A percentile compares a stretch with the other conserved stretches of the same genome.
These are phyloP conservation scores for Lolium rigidum DNA, from an alignment of 176 grass and related monocot species.

Conservation along the genomic window DNA sequence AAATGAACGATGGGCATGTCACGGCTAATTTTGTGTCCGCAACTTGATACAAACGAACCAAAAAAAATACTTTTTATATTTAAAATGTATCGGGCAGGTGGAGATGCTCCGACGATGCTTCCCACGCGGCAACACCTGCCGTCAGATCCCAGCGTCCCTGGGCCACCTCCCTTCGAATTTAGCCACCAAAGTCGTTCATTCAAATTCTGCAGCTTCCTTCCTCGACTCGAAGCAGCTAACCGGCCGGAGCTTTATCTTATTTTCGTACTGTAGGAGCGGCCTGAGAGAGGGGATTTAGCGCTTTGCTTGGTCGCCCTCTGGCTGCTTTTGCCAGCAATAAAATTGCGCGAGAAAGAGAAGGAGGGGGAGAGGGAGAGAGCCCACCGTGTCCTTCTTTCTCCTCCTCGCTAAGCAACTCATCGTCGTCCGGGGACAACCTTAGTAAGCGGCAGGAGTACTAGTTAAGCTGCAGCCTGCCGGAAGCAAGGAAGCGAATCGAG, in stretches of 20 bases:
- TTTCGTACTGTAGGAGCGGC: too few relatives aligned
- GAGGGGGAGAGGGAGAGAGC: background rate
- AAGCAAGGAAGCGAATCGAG: conserved; percentile 9
- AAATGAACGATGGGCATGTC: too few relatives aligned
- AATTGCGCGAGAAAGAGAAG: conserved; percentile 15
- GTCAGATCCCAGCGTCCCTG: background rate
- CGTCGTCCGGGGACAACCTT: background rate
- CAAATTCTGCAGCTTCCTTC: conserved; percentile 28
- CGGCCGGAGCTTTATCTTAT: background rate
- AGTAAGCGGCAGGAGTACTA: background rate
- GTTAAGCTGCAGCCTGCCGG: conserved; percentile 20
- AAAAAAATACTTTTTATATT: too few relatives aligned
- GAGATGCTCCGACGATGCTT: too few relatives aligned
- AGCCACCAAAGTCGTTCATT: background rate
- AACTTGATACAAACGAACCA: too few relatives aligned
- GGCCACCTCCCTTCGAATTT: too few relatives aligned
- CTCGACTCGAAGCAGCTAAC: background rate
- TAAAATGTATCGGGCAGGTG: too few relatives aligned
- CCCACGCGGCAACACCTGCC: background rate
- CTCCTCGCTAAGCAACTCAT: conserved; percentile 58
- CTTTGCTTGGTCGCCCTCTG: conserved; percentile 31
- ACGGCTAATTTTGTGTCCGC: too few relatives aligned
- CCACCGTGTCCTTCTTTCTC: conserved; percentile 29
- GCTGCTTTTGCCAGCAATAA: conserved; percentile 15
- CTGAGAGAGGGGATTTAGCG: conserved; percentile 30